phyloP scores from a whole-genome alignment of 2,329 filamentous ascomycete genomes.

The Macroventuria anomochaeta region DNA sequence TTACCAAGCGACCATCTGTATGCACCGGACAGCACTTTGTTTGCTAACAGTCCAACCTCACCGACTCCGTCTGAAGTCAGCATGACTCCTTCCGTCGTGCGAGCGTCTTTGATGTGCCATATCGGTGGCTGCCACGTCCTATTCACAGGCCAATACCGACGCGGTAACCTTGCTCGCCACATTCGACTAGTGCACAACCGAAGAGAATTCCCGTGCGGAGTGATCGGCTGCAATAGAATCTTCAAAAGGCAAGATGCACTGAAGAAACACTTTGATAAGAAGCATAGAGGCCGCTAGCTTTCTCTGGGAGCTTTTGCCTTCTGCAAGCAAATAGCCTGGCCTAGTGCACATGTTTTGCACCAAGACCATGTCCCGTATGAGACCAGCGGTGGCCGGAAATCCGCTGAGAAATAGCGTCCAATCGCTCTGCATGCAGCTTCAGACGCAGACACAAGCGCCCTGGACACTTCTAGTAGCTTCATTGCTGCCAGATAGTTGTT shows the following conservation, averaged over 20 bases:
- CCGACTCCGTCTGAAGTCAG: not conserved
- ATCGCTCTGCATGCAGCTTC: too few species aligned
- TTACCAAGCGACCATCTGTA: not conserved
- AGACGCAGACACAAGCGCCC: too few species aligned
- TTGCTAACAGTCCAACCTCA: not conserved
- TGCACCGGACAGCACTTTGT: too few species aligned
- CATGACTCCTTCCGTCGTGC: not conserved
- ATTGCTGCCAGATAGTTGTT: too few species aligned
- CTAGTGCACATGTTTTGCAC: too few species aligned
- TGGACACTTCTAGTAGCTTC: too few species aligned
- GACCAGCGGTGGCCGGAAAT: too few species aligned
- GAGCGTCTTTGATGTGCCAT: not conserved
- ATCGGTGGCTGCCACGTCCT: not conserved
- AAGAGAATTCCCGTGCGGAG: not conserved
- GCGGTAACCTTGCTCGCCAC: not conserved
- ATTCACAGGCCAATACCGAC: not conserved
- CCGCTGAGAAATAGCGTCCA: too few species aligned
- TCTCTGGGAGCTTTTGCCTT: too few species aligned
- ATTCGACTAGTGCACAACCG: not conserved
- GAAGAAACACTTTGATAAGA: not conserved
- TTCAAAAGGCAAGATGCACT: not conserved
- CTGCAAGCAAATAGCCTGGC: too few species aligned
- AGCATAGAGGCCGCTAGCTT: not conserved
- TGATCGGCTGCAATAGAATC: not conserved
- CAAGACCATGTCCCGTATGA: too few species aligned